Percentiles rank a stretch among this genome's conserved stretches.
Evolutionary conservation across 257 asterid genomes (phyloP).

Genomic region (Solanum chaucha): DNA sequence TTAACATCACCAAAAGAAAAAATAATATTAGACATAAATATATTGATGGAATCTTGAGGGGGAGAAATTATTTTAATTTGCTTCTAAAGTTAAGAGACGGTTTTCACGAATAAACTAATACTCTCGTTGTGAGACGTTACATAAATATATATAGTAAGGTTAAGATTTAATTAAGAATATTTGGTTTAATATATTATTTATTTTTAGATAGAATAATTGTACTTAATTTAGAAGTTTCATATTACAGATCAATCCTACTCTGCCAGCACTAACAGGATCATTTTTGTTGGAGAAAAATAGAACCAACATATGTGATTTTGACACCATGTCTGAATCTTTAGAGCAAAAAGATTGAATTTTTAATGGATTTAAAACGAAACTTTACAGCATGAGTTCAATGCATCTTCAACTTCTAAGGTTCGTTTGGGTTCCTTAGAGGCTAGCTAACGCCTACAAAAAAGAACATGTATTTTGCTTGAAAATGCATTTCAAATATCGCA

Average conservation of each 20-base stretch:
- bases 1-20: background rate
- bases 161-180: background rate
- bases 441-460: background rate
- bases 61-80: background rate
- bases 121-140: background rate
- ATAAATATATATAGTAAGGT: background rate
- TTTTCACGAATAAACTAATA: background rate
- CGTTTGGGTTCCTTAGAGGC: background rate
- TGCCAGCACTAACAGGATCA: background rate
- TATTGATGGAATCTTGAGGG: constrained; percentile 41
- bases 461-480: too few relatives aligned
- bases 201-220: background rate
- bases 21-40: background rate
- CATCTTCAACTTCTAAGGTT: background rate
- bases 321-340: background rate
- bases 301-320: background rate
- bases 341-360: background rate
- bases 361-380: background rate
- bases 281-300: background rate
- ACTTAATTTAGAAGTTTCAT: background rate
- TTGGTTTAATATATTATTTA: background rate
- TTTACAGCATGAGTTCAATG: background rate
- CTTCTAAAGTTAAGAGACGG: background rate
- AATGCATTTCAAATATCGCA: too few relatives aligned
- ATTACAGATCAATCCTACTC: background rate